Conservation (phyloP, 768 basidiomycete species). For the Antrodiella citrinella region DNA sequence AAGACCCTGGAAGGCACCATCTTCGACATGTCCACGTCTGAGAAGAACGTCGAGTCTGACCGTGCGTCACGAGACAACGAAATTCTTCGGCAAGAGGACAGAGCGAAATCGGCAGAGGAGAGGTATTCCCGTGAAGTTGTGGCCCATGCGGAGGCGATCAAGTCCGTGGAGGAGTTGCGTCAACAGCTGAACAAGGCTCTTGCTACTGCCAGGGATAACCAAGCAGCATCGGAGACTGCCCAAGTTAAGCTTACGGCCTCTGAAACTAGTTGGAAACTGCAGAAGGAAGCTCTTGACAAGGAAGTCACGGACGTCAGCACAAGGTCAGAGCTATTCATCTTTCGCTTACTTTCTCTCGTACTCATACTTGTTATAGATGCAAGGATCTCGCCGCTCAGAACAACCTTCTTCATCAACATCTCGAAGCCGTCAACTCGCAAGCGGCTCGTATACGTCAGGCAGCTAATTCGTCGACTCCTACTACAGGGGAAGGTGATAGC, state of each 20-base stretch:
- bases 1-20: conserved; percentile 77
- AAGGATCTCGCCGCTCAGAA: conserved; percentile 75
- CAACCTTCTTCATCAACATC: conserved; percentile 67
- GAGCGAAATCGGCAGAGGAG: conserved; percentile 72
- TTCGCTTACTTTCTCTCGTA: conserved; percentile 1
- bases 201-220: conserved; percentile 46
- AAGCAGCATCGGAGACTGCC: conserved; percentile 63
- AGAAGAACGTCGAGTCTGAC: conserved; percentile 57
- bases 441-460: conserved; percentile 74
- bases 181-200: conserved; percentile 50
- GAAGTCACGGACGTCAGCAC: conserved; percentile 65
- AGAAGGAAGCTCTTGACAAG: conserved; percentile 69
- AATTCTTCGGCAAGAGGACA: conserved; percentile 57
- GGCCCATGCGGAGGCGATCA: conserved; percentile 80
- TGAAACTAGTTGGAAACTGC: conserved; percentile 74
- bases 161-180: conserved; percentile 55
- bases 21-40: conserved; percentile 69
- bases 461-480: conserved; percentile 39
- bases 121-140: conserved; percentile 77
- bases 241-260: conserved; percentile 63
- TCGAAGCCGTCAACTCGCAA: conserved; percentile 77
- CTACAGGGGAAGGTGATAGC: conserved; percentile 35
- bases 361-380: conserved; percentile 43
- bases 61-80: conserved; percentile 57
- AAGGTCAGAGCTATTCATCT: conserved; percentile 37